These are phyloP conservation scores for Choiromyces venosus DNA, from an alignment of 495 filamentous ascomycete species.

Conservation along the genomic window DNA sequence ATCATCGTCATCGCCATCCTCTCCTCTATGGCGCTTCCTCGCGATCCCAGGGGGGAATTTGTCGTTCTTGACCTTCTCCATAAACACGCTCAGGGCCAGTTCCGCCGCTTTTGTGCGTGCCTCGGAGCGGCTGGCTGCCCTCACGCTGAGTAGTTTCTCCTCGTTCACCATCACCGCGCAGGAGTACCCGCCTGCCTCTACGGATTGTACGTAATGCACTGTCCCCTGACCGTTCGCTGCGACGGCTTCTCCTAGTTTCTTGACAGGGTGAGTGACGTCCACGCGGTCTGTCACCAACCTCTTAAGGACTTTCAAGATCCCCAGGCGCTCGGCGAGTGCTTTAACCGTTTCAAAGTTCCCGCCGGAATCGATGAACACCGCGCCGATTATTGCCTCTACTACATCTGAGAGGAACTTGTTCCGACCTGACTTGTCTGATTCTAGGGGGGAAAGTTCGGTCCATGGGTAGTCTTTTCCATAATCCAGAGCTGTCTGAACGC, in stretches of 20 bases:
- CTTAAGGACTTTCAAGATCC: constrained; percentile 59
- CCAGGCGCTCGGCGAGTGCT: constrained; percentile 56
- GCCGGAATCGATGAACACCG: constrained; percentile 73
- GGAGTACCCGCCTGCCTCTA: constrained; percentile 42
- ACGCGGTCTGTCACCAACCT: constrained; percentile 57
- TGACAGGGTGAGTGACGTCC: constrained; percentile 67
- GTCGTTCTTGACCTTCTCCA: constrained; percentile 40
- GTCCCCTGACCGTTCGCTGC: constrained; percentile 43
- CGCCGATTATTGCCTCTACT: constrained; percentile 74
- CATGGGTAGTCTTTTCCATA: constrained; percentile 62
- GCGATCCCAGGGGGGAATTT: background rate
- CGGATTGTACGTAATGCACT: constrained; percentile 49
- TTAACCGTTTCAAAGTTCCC: constrained; percentile 56
- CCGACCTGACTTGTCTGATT: constrained; percentile 46
- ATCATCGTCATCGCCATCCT: background rate
- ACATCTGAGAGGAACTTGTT: constrained; percentile 80
- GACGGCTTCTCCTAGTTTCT: constrained; percentile 58
- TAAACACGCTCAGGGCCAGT: constrained; percentile 67
- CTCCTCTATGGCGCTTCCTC: background rate
- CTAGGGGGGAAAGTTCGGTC: constrained; percentile 59
- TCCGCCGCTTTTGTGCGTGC: constrained; percentile 56
- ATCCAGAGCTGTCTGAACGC: constrained; percentile 51
- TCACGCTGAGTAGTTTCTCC: constrained; percentile 46
- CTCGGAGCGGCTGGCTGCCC: constrained; percentile 51
- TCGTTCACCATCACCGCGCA: constrained; percentile 54